Conservation (phyloP, 164 flowering plant genomes). For the Berberis thunbergii region DNA sequence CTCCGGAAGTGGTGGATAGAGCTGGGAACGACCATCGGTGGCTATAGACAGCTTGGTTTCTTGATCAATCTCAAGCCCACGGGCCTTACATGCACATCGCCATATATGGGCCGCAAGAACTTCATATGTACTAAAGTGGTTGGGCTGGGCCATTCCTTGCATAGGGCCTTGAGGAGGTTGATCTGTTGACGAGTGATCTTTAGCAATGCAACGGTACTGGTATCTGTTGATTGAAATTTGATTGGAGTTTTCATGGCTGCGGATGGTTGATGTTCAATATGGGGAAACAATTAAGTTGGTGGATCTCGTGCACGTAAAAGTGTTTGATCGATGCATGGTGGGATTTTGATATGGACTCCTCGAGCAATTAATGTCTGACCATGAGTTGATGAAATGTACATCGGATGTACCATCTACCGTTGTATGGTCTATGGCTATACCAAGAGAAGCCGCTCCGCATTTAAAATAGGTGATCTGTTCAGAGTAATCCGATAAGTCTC, state of each 20-base stretch:
- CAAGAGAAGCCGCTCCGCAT: constrained; percentile 60
- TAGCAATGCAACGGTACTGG: constrained; percentile 33
- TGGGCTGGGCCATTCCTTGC: constrained; percentile 34
- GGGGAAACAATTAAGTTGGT: constrained; percentile 41
- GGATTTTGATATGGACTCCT: constrained; percentile 38
- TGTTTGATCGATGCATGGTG: constrained; percentile 54
- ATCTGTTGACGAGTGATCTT: constrained; percentile 42
- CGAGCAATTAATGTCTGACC: constrained; percentile 62
- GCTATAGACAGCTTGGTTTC: constrained; percentile 51
- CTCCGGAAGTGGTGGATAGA: constrained; percentile 21
- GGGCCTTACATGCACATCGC: constrained; percentile 20
- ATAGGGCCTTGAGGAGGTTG: constrained; percentile 39
- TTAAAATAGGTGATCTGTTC: constrained; percentile 25
- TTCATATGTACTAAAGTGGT: constrained; percentile 49
- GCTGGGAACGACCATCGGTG: constrained; percentile 51
- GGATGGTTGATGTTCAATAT: constrained; percentile 54
- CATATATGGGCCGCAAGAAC: no score
- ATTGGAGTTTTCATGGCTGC: constrained; percentile 22
- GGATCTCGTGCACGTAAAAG: constrained; percentile 48
- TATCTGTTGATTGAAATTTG: not conserved
- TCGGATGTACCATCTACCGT: not conserved
- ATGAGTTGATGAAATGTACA: not conserved
- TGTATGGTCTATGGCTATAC: constrained; percentile 10
- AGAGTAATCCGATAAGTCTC: no score
- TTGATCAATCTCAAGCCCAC: constrained; percentile 40